Conservation (phyloP, 2,329 filamentous ascomycete species). For the Eutypa lata region DNA sequence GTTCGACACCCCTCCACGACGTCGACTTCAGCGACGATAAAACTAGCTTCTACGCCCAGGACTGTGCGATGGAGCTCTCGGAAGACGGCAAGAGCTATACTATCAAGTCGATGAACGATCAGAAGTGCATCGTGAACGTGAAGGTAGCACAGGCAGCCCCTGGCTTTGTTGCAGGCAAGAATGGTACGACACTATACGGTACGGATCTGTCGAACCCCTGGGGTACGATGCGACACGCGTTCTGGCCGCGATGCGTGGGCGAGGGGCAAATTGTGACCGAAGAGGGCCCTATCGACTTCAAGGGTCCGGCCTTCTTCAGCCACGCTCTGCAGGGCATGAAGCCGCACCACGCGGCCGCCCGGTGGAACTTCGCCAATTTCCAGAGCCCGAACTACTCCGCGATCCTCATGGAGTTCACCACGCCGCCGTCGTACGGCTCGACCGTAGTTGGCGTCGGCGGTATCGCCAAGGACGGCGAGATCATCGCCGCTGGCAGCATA, state of each 20-base stretch:
- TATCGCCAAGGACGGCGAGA: slow-evolving; percentile 75
- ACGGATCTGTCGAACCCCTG: slow-evolving; percentile 84
- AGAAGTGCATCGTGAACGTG: slow-evolving; percentile 78
- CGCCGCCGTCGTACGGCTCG: slow-evolving; percentile 85
- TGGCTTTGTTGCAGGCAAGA: slow-evolving; percentile 79
- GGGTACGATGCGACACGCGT: slow-evolving; percentile 87
- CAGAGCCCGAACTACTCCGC: slow-evolving; percentile 85
- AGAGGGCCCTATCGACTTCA: slow-evolving; percentile 77
- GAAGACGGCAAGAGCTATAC: slow-evolving; percentile 79
- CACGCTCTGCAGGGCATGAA: slow-evolving; percentile 98
- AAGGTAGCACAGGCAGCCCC: slow-evolving; percentile 74
- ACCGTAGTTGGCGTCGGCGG: slow-evolving; percentile 81
- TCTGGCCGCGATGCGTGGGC: slow-evolving; percentile 85
- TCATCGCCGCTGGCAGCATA: slow-evolving; percentile 67
- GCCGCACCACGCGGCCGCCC: slow-evolving; percentile 88
- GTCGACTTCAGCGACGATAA: slow-evolving; percentile 82
- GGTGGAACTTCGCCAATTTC: slow-evolving; percentile 93
- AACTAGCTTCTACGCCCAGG: slow-evolving; percentile 79
- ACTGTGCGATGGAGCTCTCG: slow-evolving; percentile 80
- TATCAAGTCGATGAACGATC: slow-evolving; percentile 86
- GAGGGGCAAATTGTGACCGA: slow-evolving; percentile 84
- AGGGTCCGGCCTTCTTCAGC: slow-evolving; percentile 74
- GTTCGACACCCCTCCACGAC: slow-evolving; percentile 74
- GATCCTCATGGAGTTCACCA: slow-evolving; percentile 93
- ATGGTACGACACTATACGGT: slow-evolving; percentile 81